phyloP scores from a whole-genome alignment of 2,329 filamentous ascomycete species.

The Colletotrichum musicola region DNA sequence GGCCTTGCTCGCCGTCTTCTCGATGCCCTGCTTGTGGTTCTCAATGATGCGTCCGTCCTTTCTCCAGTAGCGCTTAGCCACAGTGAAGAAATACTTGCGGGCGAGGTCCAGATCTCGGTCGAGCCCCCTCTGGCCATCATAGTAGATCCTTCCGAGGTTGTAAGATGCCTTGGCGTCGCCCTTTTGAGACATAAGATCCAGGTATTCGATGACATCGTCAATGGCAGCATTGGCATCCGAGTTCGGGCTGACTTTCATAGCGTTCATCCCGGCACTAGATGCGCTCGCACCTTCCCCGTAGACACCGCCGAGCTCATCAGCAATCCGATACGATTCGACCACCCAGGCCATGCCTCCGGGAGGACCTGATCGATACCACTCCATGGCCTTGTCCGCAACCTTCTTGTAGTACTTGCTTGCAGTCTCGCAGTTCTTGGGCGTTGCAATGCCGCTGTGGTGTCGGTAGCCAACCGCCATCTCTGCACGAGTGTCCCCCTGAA shows the following conservation, averaged over 20 bases:
- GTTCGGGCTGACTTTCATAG: conserved; percentile 77
- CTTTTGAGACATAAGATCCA: conserved; percentile 90
- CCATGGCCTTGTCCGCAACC: conserved; percentile 92
- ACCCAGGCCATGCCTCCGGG: conserved; percentile 86
- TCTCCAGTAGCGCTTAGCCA: conserved; percentile 85
- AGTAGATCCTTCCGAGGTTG: conserved; percentile 86
- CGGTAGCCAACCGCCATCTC: conserved; percentile 95
- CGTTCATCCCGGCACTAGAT: conserved; percentile 86
- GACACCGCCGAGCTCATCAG: conserved; percentile 90
- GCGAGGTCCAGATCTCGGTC: conserved; percentile 80
- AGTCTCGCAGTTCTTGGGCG: conserved; percentile 85
- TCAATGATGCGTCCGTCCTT: conserved; percentile 80
- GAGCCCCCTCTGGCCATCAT: conserved; percentile 84
- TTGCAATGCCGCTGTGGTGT: conserved; percentile 86
- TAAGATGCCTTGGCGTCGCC: conserved; percentile 90
- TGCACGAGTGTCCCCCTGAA: conserved; percentile 83
- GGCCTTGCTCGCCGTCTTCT: conserved; percentile 84
- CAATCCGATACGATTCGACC: conserved; percentile 84
- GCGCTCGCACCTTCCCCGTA: conserved; percentile 96
- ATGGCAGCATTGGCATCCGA: conserved; percentile 88
- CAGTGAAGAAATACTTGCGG: conserved; percentile 83
- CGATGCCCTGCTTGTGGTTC: conserved; percentile 76
- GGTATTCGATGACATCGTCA: conserved; percentile 94
- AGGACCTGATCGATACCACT: conserved; percentile 88
- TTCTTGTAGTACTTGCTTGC: conserved; percentile 91